phyloP scores from a whole-genome alignment of 441 rosid genomes.

The Adansonia grandidieri region DNA sequence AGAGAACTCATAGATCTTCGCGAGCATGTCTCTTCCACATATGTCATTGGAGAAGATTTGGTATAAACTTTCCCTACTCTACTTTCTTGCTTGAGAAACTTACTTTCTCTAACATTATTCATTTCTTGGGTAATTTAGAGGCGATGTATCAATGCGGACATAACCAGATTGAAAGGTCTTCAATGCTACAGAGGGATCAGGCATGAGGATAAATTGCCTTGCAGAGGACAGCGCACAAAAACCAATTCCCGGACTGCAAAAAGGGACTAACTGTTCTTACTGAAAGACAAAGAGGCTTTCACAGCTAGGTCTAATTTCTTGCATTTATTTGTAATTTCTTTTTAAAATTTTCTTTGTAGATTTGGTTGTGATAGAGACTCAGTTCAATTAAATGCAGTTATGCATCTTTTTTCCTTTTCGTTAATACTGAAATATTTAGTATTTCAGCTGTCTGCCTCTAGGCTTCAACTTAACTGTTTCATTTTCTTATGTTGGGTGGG shows the following conservation, averaged over 20 bases:
- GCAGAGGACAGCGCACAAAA: constrained; percentile 33
- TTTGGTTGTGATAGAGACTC: background rate
- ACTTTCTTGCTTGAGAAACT: background rate
- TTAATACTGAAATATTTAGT: background rate
- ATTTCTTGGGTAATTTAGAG: constrained; percentile 22
- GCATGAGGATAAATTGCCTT: constrained; percentile 30
- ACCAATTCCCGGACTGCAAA: constrained; percentile 30
- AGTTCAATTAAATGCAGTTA: background rate
- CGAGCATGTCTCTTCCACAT: constrained; percentile 19
- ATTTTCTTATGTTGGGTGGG: background rate
- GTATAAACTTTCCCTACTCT: constrained; percentile 10
- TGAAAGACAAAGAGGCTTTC: constrained; percentile 12
- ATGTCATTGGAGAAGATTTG: constrained; percentile 30
- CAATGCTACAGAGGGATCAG: constrained; percentile 32
- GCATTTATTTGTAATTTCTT: background rate
- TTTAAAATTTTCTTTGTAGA: background rate
- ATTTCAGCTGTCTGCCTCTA: background rate
- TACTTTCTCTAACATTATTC: background rate
- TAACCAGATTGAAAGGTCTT: constrained; percentile 22
- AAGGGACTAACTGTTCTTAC: constrained; percentile 7
- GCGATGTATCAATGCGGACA: constrained; percentile 22
- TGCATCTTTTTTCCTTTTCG: background rate
- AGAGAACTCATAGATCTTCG: constrained; percentile 25
- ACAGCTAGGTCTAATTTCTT: constrained; percentile 4
- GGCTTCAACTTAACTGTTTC: background rate